Percentiles rank a stretch among this genome's conserved stretches.
phyloP scores from a whole-genome alignment of 805 yeast species.

The Monosporozyma solicola region DNA sequence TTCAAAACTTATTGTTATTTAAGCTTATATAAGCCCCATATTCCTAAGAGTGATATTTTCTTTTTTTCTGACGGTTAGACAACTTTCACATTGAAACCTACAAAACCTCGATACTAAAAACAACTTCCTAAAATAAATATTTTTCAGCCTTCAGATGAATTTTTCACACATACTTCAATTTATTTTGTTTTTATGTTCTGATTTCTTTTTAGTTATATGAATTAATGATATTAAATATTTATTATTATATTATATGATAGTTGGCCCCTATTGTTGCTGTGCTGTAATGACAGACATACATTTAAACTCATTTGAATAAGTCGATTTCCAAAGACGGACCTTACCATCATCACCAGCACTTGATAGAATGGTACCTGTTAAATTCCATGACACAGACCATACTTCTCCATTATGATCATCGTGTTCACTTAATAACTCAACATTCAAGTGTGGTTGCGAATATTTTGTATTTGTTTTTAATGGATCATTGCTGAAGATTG shows the following conservation, averaged over 20 bases:
- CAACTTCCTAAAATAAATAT: too few species aligned
- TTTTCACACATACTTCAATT: not conserved
- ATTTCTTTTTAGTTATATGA: not conserved
- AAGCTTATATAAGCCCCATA: too few species aligned
- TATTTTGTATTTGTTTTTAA: not conserved
- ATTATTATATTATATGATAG: not conserved
- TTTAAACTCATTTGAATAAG: conserved; percentile 76
- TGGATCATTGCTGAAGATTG: not conserved
- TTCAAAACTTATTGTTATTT: too few species aligned
- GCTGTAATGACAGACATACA: conserved; percentile 78
- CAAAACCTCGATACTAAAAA: too few species aligned
- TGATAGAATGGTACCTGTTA: conserved; percentile 85
- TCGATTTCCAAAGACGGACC: conserved; percentile 84
- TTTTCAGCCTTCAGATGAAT: too few species aligned
- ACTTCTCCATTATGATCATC: conserved; percentile 81
- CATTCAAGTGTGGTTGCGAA: conserved; percentile 26
- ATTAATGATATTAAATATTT: not conserved
- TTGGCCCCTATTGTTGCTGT: conserved; percentile 25
- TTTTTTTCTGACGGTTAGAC: too few species aligned
- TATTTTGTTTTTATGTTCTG: not conserved
- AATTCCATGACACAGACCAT: conserved; percentile 94
- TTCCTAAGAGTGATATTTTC: too few species aligned
- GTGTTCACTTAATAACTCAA: conserved; percentile 57
- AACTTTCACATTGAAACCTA: too few species aligned
- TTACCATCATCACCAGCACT: conserved; percentile 95